Evolutionary conservation across 2,329 filamentous ascomycete species (phyloP).

Genomic region (Colletotrichum liaoningense): DNA sequence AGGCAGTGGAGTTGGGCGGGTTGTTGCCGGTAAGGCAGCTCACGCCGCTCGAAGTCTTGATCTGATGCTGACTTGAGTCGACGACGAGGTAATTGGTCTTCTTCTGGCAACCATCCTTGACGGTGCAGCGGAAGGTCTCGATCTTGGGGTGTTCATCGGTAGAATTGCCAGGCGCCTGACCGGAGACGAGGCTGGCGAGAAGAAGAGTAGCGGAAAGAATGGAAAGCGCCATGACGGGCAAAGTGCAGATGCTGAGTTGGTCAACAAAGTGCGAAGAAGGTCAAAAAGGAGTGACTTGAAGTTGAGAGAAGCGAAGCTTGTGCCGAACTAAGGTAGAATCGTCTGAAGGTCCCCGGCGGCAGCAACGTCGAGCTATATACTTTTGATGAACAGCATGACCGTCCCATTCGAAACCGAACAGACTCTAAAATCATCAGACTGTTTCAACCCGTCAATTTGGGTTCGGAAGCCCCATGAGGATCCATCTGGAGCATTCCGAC

Average conservation of each 20-base stretch:
- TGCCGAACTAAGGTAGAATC: not conserved
- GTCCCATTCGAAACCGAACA: not conserved
- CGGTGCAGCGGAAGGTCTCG: conserved; percentile 63
- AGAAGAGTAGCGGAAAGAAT: conserved; percentile 28
- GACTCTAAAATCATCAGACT: not conserved
- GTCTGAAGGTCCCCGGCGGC: not conserved
- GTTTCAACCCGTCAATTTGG: conserved; percentile 4
- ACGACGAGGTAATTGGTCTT: conserved; percentile 62
- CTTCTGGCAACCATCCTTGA: conserved; percentile 56
- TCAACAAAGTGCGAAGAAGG: conserved; percentile 15
- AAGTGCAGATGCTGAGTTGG: conserved; percentile 13
- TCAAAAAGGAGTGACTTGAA: conserved; percentile 10
- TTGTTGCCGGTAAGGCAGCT: conserved; percentile 41
- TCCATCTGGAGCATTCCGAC: not conserved
- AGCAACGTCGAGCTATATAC: conserved; percentile 20
- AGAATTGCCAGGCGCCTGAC: conserved; percentile 35
- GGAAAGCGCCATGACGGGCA: conserved; percentile 21
- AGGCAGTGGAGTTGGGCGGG: conserved; percentile 50
- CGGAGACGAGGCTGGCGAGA: conserved; percentile 21
- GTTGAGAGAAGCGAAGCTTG: not conserved
- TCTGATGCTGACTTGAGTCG: conserved; percentile 55
- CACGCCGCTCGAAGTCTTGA: conserved; percentile 43
- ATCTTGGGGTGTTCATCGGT: conserved; percentile 60
- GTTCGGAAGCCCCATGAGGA: not conserved
- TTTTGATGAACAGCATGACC: conserved; percentile 19